phyloP scores from a whole-genome alignment of 1,139 yeast genomes.

The Chernovozyma sophiae-reginae region DNA sequence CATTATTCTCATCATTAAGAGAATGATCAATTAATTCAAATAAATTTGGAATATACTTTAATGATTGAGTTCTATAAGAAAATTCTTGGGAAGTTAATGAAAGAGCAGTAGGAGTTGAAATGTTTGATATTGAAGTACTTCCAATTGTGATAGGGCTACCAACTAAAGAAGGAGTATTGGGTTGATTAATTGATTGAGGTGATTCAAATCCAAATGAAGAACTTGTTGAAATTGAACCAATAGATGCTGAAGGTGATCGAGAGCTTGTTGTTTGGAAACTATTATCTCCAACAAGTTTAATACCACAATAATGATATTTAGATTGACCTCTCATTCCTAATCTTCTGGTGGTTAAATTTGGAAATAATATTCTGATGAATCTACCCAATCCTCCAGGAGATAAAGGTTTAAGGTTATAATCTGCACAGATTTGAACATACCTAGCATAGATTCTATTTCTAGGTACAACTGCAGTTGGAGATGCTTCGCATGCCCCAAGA shows the following conservation, averaged over 20 bases:
- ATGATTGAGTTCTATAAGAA: constrained; percentile 9
- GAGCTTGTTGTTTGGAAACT: constrained; percentile 12
- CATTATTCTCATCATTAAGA: constrained; percentile 14
- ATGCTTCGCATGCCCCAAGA: constrained; percentile 60
- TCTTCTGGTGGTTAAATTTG: constrained; percentile 74
- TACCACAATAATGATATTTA: constrained; percentile 88
- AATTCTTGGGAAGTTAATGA: background rate
- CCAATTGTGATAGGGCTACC: constrained; percentile 4
- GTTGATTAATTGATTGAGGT: constrained; percentile 8
- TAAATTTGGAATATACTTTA: constrained; percentile 37
- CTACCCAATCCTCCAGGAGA: constrained; percentile 90
- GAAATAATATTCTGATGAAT: constrained; percentile 69
- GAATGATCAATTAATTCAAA: constrained; percentile 26
- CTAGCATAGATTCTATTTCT: constrained; percentile 78
- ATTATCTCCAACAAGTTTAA: constrained; percentile 56
- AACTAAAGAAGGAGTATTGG: constrained; percentile 2
- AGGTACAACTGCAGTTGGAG: constrained; percentile 73
- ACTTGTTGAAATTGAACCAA: constrained; percentile 19
- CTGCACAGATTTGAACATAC: constrained; percentile 71
- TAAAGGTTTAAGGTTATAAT: constrained; percentile 61
- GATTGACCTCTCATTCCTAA: constrained; percentile 87
- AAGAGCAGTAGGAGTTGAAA: constrained; percentile 4
- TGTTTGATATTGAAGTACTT: constrained; percentile 8
- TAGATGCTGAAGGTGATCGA: constrained; percentile 7
- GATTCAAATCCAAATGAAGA: constrained; percentile 15